phyloP scores from a whole-genome alignment of 352 stramenopile species.

The Phytophthora fragariae region DNA sequence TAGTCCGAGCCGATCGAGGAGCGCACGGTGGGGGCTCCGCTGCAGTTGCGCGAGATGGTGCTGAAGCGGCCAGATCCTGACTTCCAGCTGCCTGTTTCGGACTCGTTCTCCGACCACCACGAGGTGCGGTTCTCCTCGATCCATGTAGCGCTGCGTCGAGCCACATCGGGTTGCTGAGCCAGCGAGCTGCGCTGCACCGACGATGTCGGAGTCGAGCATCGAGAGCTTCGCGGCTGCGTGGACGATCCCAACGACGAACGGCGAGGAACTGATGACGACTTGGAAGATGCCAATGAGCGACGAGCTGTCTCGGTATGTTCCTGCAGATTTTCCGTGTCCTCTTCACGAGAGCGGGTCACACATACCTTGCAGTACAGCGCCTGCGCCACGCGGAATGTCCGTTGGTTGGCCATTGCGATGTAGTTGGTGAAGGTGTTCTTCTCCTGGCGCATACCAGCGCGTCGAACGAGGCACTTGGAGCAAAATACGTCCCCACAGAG shows the following conservation, averaged over 20 bases:
- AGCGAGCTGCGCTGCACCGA: slow-evolving; percentile 16
- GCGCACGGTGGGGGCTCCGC: slow-evolving; percentile 35
- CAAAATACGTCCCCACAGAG: slow-evolving; percentile 82
- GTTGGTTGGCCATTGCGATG: slow-evolving; percentile 33
- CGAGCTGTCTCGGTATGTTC: slow-evolving; percentile 22
- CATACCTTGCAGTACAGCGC: slow-evolving; percentile 71
- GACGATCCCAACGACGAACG: slow-evolving; percentile 37
- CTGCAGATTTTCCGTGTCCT: slow-evolving; percentile 28
- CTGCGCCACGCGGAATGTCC: slow-evolving; percentile 62
- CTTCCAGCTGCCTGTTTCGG: slow-evolving; percentile 50
- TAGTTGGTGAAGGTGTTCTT: slow-evolving; percentile 25
- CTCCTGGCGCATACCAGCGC: slow-evolving; percentile 47
- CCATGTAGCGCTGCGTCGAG: slow-evolving; percentile 32
- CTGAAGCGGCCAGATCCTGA: slow-evolving; percentile 47
- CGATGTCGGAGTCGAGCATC: slow-evolving; percentile 26
- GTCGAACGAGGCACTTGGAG: slow-evolving; percentile 71
- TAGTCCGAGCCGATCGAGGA: slow-evolving; percentile 46
- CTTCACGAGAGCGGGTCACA: slow-evolving; percentile 57
- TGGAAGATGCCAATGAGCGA: slow-evolving; percentile 31
- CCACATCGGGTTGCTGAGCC: slow-evolving; percentile 17
- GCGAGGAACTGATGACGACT: slow-evolving; percentile 22
- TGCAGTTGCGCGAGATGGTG: slow-evolving; percentile 41
- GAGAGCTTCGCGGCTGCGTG: slow-evolving; percentile 23
- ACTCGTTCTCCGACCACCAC: slow-evolving; percentile 52
- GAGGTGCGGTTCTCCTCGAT: slow-evolving; percentile 43